Percentiles rank a stretch among this genome's conserved stretches.
These are phyloP conservation scores for Cucurbita maxima DNA, from an alignment of 306 rosid species.

Conservation along the genomic window DNA sequence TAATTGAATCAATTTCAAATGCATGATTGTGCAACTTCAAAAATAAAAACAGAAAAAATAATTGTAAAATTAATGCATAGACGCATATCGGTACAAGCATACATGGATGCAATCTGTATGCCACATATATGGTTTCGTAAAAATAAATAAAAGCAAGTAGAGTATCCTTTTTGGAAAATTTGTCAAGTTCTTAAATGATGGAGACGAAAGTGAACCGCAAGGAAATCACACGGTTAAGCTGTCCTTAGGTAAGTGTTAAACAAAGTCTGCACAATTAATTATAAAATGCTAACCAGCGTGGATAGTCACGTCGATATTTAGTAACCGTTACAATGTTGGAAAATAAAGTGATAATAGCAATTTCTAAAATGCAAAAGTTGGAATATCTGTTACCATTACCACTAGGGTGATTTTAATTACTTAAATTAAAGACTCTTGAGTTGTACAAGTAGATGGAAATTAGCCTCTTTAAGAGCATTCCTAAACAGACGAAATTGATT, in stretches of 20 bases:
- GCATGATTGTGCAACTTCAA: background rate
- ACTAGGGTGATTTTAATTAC: constrained; percentile 1
- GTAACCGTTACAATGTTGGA: constrained; percentile 3
- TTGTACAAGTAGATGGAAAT: constrained; percentile 8
- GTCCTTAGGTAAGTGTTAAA: constrained; percentile 2
- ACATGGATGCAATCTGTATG: constrained; percentile 2
- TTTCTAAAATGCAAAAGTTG: constrained; percentile 6
- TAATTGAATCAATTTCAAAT: background rate
- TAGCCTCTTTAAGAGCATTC: constrained; percentile 7
- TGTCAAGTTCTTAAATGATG: constrained; percentile 1
- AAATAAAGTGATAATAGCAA: background rate
- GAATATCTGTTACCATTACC: constrained; percentile 2
- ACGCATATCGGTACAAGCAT: background rate
- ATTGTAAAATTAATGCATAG: background rate
- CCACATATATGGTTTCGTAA: background rate
- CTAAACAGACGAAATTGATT: background rate
- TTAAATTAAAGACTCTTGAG: constrained; percentile 1
- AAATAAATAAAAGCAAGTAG: background rate
- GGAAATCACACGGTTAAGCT: constrained; percentile 1
- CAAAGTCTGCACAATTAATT: constrained; percentile 6
- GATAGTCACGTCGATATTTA: background rate
- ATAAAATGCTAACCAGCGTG: background rate
- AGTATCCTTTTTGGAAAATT: background rate
- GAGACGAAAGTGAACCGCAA: background rate
- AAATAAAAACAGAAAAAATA: background rate